Percentiles rank a stretch among this genome's conserved stretches.
Conservation (phyloP, 495 filamentous ascomycete genomes). For the Trichoderma parareesei region DNA sequence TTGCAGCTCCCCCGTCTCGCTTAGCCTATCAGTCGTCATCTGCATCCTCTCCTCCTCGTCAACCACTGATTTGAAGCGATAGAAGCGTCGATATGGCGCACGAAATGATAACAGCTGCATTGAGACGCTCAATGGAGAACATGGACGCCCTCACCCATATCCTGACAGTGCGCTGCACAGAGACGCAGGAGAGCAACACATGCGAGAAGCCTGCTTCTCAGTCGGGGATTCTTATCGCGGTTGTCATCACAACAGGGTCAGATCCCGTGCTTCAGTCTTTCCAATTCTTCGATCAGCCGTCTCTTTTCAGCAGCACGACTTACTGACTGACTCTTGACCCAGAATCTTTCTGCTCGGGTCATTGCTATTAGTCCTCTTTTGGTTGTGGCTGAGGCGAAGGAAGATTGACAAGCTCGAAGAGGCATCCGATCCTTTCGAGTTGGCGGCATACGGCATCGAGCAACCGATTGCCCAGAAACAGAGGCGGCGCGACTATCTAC, state of each 20-base stretch:
- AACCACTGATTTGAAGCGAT: neutral
- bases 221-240: neutral
- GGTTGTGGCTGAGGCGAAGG: neutral
- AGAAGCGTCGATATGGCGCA: neutral
- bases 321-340: neutral
- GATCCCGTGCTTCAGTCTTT: neutral
- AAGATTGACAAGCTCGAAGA: slow-evolving; percentile 1
- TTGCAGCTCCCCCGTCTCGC: neutral
- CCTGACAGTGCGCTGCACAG: neutral
- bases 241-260: neutral
- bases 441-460: slow-evolving; percentile 1
- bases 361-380: neutral
- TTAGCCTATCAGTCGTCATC: neutral
- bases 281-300: neutral
- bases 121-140: neutral
- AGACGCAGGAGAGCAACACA: slow-evolving; percentile 2
- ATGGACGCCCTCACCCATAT: neutral
- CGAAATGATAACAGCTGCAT: neutral
- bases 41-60: neutral
- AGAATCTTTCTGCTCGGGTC: neutral
- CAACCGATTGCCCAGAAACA: neutral
- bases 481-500: neutral
- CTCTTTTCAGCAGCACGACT: neutral
- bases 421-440: slow-evolving; percentile 1
- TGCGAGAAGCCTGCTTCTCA: neutral